Evolutionary conservation across 805 yeast species (phyloP).

Genomic region (Suhomyces prunicola): DNA sequence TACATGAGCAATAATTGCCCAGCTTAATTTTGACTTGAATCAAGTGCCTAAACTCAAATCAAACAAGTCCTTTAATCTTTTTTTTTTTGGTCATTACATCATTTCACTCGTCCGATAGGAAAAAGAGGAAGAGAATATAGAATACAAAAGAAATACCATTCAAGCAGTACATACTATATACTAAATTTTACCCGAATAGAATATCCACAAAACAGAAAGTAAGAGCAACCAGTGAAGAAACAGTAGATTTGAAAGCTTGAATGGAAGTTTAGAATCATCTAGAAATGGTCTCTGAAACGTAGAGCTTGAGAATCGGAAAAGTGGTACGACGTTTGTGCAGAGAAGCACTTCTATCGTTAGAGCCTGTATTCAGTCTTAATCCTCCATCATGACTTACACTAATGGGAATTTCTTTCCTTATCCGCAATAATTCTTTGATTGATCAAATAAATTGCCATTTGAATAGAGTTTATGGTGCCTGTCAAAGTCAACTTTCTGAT

Average conservation of each 20-base stretch:
- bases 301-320: not conserved
- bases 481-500: conserved; percentile 61
- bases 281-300: not conserved
- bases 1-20: not conserved
- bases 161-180: conserved; percentile 2
- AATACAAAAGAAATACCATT: conserved; percentile 2
- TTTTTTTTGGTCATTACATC: not conserved
- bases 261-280: not conserved
- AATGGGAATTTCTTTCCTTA: conserved; percentile 43
- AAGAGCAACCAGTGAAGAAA: not conserved
- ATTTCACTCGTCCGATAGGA: not conserved
- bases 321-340: not conserved
- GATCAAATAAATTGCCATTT: conserved; percentile 68
- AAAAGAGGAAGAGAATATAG: not conserved
- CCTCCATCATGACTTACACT: not conserved
- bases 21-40: not conserved
- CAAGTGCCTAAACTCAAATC: not conserved
- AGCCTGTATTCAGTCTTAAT: not conserved
- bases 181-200: not conserved
- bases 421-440: conserved; percentile 70
- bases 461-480: conserved; percentile 66
- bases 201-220: not conserved
- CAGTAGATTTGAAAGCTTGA: not conserved
- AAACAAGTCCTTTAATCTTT: no score
- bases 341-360: not conserved